phyloP scores from a whole-genome alignment of 257 asterid genomes.

The Leonotis leonurus region DNA sequence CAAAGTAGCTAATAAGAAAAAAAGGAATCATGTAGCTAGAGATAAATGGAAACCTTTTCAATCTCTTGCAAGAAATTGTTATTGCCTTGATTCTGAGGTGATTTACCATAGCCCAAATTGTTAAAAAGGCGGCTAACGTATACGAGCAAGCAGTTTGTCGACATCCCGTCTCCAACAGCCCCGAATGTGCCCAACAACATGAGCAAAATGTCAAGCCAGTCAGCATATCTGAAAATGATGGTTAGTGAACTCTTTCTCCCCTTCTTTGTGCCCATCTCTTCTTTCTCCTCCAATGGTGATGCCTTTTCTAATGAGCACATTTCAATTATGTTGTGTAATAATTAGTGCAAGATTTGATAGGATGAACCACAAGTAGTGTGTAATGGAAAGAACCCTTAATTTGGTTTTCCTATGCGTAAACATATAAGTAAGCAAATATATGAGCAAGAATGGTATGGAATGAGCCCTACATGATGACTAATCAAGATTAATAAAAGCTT shows the following conservation, averaged over 20 bases:
- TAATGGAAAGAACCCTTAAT: neutral
- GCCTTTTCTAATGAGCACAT: constrained; percentile 28
- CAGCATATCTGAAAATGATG: constrained; percentile 61
- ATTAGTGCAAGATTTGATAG: neutral
- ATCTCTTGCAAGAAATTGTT: constrained; percentile 57
- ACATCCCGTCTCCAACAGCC: constrained; percentile 88
- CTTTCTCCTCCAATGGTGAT: neutral
- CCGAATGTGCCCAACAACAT: constrained; percentile 82
- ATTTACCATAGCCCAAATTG: constrained; percentile 58
- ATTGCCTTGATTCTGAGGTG: constrained; percentile 35
- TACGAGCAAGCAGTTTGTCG: constrained; percentile 66
- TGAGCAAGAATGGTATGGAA: neutral
- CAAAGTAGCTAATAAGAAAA: neutral
- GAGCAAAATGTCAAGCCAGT: constrained; percentile 52
- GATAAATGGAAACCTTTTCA: constrained; percentile 41
- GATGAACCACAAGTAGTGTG: neutral
- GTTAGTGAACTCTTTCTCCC: constrained; percentile 25
- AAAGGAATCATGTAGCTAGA: neutral
- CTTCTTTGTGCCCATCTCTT: constrained; percentile 2
- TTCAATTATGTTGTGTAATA: neutral
- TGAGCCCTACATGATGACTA: constrained; percentile 7
- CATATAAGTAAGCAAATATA: neutral
- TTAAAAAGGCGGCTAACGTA: constrained; percentile 65
- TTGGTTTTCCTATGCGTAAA: neutral
- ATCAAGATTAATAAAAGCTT: neutral